These are phyloP conservation scores for Penicillium tannophilum DNA, from an alignment of 495 filamentous ascomycete species.

Conservation along the genomic window DNA sequence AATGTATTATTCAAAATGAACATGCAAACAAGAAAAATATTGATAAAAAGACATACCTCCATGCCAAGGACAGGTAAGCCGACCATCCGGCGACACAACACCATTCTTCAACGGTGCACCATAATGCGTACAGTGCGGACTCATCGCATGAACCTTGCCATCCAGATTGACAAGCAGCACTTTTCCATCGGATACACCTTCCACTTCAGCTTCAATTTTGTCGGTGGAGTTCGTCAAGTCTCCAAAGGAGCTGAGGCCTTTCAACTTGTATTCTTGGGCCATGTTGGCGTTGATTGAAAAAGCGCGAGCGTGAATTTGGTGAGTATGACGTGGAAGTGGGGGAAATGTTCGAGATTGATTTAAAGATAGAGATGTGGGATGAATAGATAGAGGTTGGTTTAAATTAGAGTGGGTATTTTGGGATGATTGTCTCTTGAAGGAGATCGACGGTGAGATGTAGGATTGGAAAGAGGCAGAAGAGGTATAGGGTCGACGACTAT, in stretches of 20 bases:
- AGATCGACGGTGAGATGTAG: not conserved
- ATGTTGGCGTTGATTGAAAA: constrained; percentile 35
- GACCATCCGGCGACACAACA: constrained; percentile 76
- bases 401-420: not conserved
- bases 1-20: no score
- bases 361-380: not conserved
- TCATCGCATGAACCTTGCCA: constrained; percentile 74
- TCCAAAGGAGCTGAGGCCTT: constrained; percentile 66
- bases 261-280: constrained; percentile 82
- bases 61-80: constrained; percentile 93
- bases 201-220: constrained; percentile 86
- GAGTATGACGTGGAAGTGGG: not conserved
- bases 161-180: constrained; percentile 79
- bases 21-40: no score
- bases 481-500: not conserved
- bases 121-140: constrained; percentile 92
- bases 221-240: constrained; percentile 69
- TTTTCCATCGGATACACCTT: constrained; percentile 83
- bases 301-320: not conserved
- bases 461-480: constrained; percentile 5
- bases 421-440: not conserved
- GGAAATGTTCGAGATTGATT: not conserved
- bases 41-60: constrained; percentile 58
- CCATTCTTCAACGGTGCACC: constrained; percentile 85
- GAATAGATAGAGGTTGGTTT: not conserved